These are phyloP conservation scores for Cucurbita pepo DNA, from an alignment of 306 rosid genomes.

Conservation along the genomic window DNA sequence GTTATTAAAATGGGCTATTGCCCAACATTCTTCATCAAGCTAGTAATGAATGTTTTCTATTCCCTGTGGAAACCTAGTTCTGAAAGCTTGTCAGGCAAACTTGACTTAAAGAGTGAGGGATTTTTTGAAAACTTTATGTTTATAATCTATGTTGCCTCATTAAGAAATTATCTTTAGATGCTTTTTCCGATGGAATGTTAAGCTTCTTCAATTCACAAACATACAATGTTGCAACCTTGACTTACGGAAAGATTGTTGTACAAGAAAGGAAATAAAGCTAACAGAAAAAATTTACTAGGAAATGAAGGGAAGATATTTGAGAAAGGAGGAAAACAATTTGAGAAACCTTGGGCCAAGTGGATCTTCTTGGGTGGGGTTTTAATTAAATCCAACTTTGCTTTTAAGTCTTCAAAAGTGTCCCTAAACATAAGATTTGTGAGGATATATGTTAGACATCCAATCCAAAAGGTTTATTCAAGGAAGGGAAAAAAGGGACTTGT, in stretches of 20 bases:
- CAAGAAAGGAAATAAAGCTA: background rate
- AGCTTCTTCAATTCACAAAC: background rate
- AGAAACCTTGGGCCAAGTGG: background rate
- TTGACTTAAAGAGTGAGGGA: background rate
- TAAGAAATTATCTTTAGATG: background rate
- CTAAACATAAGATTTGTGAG: background rate
- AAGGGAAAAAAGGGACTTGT: background rate
- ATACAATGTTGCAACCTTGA: background rate
- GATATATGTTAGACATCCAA: background rate
- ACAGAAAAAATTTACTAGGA: background rate
- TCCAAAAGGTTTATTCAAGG: background rate
- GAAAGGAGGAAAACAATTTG: background rate
- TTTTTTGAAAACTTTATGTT: background rate
- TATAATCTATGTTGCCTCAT: background rate
- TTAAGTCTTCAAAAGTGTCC: background rate
- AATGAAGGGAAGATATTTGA: background rate
- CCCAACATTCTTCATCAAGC: background rate
- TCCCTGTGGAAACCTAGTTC: background rate
- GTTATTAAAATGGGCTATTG: background rate
- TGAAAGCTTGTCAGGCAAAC: background rate
- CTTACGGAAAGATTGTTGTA: background rate
- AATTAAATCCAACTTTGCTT: background rate
- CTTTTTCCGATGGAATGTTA: background rate
- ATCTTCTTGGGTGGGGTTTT: background rate
- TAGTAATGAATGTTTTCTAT: background rate